Conservation (phyloP, 768 basidiomycete genomes). For the Psilocybe cyanescens region DNA sequence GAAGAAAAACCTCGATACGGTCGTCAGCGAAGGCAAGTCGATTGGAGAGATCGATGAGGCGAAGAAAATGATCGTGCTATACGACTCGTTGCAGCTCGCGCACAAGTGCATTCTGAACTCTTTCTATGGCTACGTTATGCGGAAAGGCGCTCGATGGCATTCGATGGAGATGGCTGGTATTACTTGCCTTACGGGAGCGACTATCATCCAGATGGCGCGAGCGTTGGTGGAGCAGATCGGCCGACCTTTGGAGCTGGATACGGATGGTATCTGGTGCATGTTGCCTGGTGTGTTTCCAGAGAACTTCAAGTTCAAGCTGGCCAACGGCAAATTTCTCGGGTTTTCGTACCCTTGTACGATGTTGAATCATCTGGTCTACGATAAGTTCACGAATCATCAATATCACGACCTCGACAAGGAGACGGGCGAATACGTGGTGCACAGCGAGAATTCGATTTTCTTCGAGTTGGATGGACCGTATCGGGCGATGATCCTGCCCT, state of each 20-base stretch:
- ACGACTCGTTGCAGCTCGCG: constrained; percentile 97
- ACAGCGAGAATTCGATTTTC: constrained; percentile 98
- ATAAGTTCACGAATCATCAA: constrained; percentile 95
- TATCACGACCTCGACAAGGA: constrained; percentile 91
- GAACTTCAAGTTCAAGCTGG: constrained; percentile 94
- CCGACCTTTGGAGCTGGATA: constrained; percentile 95
- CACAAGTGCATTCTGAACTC: constrained; percentile 99
- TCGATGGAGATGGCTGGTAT: constrained; percentile 99
- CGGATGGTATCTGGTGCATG: constrained; percentile 99
- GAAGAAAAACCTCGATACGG: constrained; percentile 95
- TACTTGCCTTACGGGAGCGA: constrained; percentile 96
- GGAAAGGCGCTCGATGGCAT: constrained; percentile 98
- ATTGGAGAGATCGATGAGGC: constrained; percentile 94
- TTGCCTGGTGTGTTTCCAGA: constrained; percentile 97
- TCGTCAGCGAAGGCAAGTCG: constrained; percentile 66
- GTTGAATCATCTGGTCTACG: constrained; percentile 98
- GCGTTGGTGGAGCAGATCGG: constrained; percentile 98
- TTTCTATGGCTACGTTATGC: constrained; percentile 99
- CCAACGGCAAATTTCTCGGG: constrained; percentile 81
- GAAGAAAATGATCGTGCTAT: constrained; percentile 98
- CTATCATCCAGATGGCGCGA: constrained; percentile 98
- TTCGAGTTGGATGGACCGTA: constrained; percentile 99
- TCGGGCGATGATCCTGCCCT: constrained; percentile 98
- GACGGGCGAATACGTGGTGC: constrained; percentile 82
- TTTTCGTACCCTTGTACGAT: constrained; percentile 99